Conservation (phyloP, 108 stramenopile species). For the Cylindrotheca fusiformis region DNA sequence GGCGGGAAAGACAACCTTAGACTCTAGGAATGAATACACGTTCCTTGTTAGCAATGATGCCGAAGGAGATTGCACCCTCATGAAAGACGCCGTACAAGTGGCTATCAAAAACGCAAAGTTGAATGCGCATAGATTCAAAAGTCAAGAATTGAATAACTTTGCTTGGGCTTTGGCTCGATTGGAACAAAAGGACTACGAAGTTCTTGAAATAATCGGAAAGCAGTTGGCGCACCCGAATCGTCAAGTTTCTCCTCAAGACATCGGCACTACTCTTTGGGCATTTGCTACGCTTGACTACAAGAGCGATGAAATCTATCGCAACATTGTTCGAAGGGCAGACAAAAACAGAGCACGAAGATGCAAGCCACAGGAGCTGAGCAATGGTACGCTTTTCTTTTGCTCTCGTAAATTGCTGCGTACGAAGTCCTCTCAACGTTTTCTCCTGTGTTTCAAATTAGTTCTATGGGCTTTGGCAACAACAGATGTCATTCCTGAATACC, state of each 20-base stretch:
- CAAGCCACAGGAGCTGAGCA: conserved; percentile 83
- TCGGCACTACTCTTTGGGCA: conserved; percentile 70
- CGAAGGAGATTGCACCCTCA: conserved; percentile 45
- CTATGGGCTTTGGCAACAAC: conserved; percentile 77
- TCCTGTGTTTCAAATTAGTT: background rate
- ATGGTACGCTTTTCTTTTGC: conserved; percentile 20
- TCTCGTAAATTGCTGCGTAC: background rate
- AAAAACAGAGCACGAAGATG: conserved; percentile 33
- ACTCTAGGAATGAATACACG: conserved; percentile 39
- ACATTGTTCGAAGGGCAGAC: conserved; percentile 48
- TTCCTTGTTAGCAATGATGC: conserved; percentile 52
- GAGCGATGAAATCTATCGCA: conserved; percentile 51
- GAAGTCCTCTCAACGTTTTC: background rate
- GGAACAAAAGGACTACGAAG: conserved; percentile 41
- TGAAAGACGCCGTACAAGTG: conserved; percentile 37
- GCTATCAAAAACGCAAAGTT: conserved; percentile 40
- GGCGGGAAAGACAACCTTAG: background rate
- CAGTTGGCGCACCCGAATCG: conserved; percentile 42
- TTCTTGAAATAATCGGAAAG: conserved; percentile 45
- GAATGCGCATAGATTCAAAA: conserved; percentile 46
- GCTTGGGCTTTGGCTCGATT: conserved; percentile 72
- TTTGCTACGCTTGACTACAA: conserved; percentile 65
- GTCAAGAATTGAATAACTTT: conserved; percentile 82
- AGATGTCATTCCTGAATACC: conserved; percentile 42
- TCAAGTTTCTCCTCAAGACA: conserved; percentile 49